phyloP scores from a whole-genome alignment of 2,329 filamentous ascomycete genomes.

The Penicillium sp. region DNA sequence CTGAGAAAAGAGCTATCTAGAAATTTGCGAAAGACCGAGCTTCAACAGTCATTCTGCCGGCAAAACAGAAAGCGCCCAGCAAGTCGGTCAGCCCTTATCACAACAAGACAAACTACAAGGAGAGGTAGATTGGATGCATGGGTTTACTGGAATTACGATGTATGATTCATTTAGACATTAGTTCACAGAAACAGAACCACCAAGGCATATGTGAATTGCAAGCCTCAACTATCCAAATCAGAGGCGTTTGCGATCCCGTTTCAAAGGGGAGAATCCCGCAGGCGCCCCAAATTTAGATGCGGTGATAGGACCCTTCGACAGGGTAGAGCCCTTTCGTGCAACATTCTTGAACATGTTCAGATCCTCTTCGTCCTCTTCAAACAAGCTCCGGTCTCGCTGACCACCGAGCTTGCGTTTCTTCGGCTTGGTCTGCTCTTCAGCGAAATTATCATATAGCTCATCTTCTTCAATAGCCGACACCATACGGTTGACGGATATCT shows the following conservation, averaged over 20 bases:
- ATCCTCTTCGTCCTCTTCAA: conserved; percentile 67
- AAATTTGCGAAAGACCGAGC: neutral
- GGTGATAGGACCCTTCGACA: conserved; percentile 15
- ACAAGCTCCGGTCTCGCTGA: conserved; percentile 65
- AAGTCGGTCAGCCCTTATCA: neutral
- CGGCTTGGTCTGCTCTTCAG: conserved; percentile 47
- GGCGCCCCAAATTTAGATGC: conserved; percentile 47
- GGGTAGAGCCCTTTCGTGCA: conserved; percentile 8
- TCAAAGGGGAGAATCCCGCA: conserved; percentile 69
- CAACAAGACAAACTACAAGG: neutral
- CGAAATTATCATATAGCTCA: conserved; percentile 20
- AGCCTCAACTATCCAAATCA: conserved; percentile 3
- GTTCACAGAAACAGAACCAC: neutral
- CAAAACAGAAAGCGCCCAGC: conserved; percentile 9
- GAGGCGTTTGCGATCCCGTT: conserved; percentile 61
- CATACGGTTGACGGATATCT: conserved; percentile 8
- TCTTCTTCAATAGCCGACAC: conserved; percentile 19
- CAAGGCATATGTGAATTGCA: neutral
- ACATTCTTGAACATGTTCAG: neutral
- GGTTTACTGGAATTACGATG: neutral
- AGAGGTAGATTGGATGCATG: too few relatives aligned
- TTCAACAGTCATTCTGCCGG: conserved; percentile 18
- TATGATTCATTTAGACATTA: neutral
- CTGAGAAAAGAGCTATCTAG: neutral
- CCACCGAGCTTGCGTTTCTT: conserved; percentile 73